A percentile compares a stretch with the other conserved stretches of the same genome.
Conservation (phyloP, 2,329 filamentous ascomycete species). For the Fusarium tuaranense region DNA sequence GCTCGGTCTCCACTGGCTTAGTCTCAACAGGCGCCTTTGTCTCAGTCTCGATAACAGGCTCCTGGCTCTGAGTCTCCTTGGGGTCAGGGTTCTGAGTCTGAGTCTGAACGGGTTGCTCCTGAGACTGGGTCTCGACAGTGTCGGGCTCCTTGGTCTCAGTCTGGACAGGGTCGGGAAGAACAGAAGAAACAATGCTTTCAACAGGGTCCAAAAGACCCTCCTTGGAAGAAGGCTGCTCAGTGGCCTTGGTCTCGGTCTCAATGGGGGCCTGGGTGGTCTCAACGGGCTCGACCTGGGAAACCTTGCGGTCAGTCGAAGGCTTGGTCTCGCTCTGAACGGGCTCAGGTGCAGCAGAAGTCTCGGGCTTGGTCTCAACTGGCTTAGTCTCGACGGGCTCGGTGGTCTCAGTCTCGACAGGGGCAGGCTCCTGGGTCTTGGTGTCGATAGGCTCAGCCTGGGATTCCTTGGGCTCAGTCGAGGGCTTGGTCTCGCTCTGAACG, state of each 20-base stretch:
- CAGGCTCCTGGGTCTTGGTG: neutral
- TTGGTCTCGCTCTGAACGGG: neutral
- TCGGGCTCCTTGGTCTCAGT: slow-evolving; percentile 23
- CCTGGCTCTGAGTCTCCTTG: slow-evolving; percentile 16
- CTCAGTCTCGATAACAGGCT: slow-evolving; percentile 12
- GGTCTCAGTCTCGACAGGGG: neutral
- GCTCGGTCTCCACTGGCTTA: too few species aligned
- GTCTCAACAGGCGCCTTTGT: slow-evolving; percentile 2
- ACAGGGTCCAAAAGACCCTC: slow-evolving; percentile 36
- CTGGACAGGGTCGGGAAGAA: slow-evolving; percentile 19
- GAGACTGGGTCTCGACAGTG: slow-evolving; percentile 12
- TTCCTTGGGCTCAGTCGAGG: neutral
- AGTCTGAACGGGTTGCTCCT: neutral
- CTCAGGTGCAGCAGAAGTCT: neutral
- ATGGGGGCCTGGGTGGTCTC: neutral
- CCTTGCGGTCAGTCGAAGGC: neutral
- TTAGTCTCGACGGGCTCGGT: neutral
- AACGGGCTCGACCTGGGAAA: neutral
- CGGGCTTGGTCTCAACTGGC: neutral
- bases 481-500: neutral
- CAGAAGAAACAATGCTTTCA: slow-evolving; percentile 29
- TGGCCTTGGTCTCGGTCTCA: neutral
- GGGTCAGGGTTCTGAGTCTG: slow-evolving; percentile 11
- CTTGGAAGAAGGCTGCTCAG: slow-evolving; percentile 18
- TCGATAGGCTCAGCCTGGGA: neutral